Percentiles rank a stretch among this genome's conserved stretches.
These are phyloP conservation scores for Penicilliopsis zonata DNA, from an alignment of 495 filamentous ascomycete genomes.

Conservation along the genomic window DNA sequence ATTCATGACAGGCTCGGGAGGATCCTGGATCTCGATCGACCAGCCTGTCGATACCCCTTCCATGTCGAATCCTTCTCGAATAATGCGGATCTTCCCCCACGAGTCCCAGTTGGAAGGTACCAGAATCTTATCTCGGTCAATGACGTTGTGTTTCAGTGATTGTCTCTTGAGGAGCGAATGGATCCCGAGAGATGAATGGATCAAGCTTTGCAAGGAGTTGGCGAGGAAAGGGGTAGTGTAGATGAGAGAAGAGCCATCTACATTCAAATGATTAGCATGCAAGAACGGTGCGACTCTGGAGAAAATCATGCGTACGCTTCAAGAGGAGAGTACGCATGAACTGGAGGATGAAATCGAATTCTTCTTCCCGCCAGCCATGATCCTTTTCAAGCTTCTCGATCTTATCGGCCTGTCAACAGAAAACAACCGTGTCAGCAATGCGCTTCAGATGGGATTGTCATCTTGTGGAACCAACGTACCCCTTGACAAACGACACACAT, in stretches of 20 bases:
- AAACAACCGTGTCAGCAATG: slow-evolving; percentile 14
- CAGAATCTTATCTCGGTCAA: slow-evolving; percentile 88
- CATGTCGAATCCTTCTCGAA: slow-evolving; percentile 89
- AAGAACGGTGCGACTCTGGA: not conserved
- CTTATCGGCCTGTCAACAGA: slow-evolving; percentile 58
- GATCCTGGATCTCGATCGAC: slow-evolving; percentile 65
- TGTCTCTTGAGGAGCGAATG: slow-evolving; percentile 77
- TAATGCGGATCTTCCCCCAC: slow-evolving; percentile 91
- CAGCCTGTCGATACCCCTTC: slow-evolving; percentile 76
- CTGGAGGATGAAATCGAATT: slow-evolving; percentile 86
- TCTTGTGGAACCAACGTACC: slow-evolving; percentile 37
- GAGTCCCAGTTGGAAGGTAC: slow-evolving; percentile 97
- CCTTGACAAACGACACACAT: slow-evolving; percentile 91
- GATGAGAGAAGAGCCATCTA: slow-evolving; percentile 83
- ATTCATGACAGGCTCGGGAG: slow-evolving; percentile 20
- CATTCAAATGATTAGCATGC: slow-evolving; percentile 10
- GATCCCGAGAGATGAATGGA: slow-evolving; percentile 83
- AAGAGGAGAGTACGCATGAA: slow-evolving; percentile 76
- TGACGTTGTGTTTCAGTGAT: slow-evolving; percentile 84
- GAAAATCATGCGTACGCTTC: slow-evolving; percentile 48
- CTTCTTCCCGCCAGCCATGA: slow-evolving; percentile 83
- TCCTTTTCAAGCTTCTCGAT: slow-evolving; percentile 81
- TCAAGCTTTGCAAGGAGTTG: slow-evolving; percentile 66
- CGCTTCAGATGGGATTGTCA: not conserved
- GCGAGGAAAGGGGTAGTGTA: slow-evolving; percentile 75